Evolutionary conservation across 1,139 yeast genomes (phyloP), one percentile per base, ranked within the genome.

Genomic region (Pichia sp.): DNA sequence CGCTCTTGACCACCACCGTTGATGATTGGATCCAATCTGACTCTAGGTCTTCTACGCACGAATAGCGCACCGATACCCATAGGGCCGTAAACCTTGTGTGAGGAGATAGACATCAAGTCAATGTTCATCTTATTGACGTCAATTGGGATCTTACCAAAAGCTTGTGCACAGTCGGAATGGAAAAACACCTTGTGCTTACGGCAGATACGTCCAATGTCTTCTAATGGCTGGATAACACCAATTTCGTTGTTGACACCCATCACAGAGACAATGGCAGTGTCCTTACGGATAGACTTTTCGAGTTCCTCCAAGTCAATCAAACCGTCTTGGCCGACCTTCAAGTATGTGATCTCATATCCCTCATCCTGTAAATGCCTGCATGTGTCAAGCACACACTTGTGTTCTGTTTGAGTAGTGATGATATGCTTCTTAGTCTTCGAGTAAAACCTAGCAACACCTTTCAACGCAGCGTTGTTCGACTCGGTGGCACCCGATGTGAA

Each of bases 1-100:
- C 99, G 85, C 74, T 93, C 99, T 74, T 93, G 99, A 51, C 99
- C 99, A 70, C 99, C 99, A 62, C 99, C 99, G 56, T 90, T 86
- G 61, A 93, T 87, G 55, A 93, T 75, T 36, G 99, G 97, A 60
- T 91, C 97, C 60, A 93, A 70, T 79, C 99, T 85, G 50, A 95
- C 99, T 73, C 99, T 84, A 60, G 99, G 99, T 71, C 99, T 83
- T 78, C 99, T 87, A 72, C 99, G 84, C 41, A 95, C 93, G 66
- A 80, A 93, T 62, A 91, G 76, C 16, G 99, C 99, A 64, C 99
- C 99, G 59, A 90, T 80, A 57, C 99, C 99, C 80, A 85, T 93
- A 59, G 99, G 99, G 4, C 99, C 99, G 70, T 95, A 93, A 55
- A 95, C 85, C 74, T 93, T 93, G 73, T 93, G 99, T 3, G 96